Evolutionary conservation across 352 stramenopile genomes (phyloP).

Genomic region (Pythium biforme): DNA sequence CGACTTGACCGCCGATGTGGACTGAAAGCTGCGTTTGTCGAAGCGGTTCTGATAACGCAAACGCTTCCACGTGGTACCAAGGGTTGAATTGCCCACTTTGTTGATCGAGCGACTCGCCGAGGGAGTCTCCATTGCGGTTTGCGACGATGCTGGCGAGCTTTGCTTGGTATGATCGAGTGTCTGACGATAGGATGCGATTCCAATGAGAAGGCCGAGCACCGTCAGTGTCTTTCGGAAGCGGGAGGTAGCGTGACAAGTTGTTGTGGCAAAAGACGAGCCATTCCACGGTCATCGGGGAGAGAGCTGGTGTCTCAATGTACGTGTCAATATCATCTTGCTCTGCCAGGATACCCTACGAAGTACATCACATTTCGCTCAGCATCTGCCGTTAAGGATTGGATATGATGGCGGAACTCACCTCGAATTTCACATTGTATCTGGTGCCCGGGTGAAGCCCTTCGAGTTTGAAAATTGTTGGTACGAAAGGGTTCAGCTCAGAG

Average conservation of each 20-base stretch:
- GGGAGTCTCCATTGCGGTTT: constrained; percentile 37
- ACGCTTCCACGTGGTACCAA: constrained; percentile 57
- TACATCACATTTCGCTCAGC: background rate
- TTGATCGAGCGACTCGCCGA: constrained; percentile 38
- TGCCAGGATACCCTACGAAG: constrained; percentile 39
- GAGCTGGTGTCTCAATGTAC: constrained; percentile 41
- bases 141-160: constrained; percentile 32
- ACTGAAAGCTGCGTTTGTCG: constrained; percentile 44
- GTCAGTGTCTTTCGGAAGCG: background rate
- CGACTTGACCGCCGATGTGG: constrained; percentile 62
- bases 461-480: constrained; percentile 59
- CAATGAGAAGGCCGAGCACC: constrained; percentile 23
- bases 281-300: constrained; percentile 38
- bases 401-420: constrained; percentile 27
- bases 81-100: constrained; percentile 48
- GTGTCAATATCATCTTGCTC: constrained; percentile 15
- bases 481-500: constrained; percentile 42
- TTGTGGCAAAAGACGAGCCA: constrained; percentile 60
- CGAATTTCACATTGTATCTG: constrained; percentile 57
- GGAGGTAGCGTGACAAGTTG: constrained; percentile 29
- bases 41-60: constrained; percentile 56
- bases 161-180: constrained; percentile 38
- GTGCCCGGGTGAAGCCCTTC: constrained; percentile 51
- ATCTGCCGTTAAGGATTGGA: background rate
- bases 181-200: constrained; percentile 37